Evolutionary conservation across 192 early-diverging fungal species (phyloP).

Genomic region (Rhizophagus clarus): DNA sequence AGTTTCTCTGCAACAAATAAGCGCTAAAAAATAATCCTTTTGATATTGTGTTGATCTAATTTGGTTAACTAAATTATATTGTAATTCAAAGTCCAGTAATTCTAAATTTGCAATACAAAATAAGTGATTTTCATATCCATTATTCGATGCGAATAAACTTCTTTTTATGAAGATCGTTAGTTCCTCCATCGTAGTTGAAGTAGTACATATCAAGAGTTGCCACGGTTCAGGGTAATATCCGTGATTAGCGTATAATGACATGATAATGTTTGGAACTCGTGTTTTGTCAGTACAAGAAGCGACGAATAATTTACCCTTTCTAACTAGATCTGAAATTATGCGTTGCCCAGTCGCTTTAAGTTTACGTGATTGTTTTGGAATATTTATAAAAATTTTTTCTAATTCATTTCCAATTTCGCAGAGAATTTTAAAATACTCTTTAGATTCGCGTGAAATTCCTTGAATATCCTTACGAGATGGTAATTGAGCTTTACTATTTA

Average conservation of each 20-base stretch:
- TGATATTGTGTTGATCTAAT: not conserved
- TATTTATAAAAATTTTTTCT: not conserved
- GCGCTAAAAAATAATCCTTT: not conserved
- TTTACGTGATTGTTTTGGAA: not conserved
- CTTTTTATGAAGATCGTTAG: conserved; percentile 25
- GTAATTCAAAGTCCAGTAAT: conserved; percentile 24
- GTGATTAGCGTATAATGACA: conserved; percentile 32
- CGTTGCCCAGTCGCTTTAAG: not conserved
- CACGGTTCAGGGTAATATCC: conserved; percentile 26
- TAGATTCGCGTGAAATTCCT: not conserved
- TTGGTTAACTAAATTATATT: conserved; percentile 29
- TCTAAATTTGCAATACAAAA: conserved; percentile 33
- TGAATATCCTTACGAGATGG: conserved; percentile 7
- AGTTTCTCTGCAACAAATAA: conserved; percentile 27
- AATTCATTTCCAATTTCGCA: conserved; percentile 3
- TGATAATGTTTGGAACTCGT: conserved; percentile 21
- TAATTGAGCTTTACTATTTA: not conserved
- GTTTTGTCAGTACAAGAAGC: conserved; percentile 25
- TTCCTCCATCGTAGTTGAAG: conserved; percentile 31
- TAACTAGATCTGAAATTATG: conserved; percentile 22
- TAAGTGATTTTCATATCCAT: conserved; percentile 24
- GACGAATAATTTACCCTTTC: conserved; percentile 28
- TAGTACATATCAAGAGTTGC: conserved; percentile 28
- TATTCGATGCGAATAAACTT: conserved; percentile 28
- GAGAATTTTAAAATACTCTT: not conserved